A percentile compares a stretch with the other conserved stretches of the same genome.
These are phyloP conservation scores for Lactifluus volemus DNA, from an alignment of 768 basidiomycete genomes.

Conservation along the genomic window DNA sequence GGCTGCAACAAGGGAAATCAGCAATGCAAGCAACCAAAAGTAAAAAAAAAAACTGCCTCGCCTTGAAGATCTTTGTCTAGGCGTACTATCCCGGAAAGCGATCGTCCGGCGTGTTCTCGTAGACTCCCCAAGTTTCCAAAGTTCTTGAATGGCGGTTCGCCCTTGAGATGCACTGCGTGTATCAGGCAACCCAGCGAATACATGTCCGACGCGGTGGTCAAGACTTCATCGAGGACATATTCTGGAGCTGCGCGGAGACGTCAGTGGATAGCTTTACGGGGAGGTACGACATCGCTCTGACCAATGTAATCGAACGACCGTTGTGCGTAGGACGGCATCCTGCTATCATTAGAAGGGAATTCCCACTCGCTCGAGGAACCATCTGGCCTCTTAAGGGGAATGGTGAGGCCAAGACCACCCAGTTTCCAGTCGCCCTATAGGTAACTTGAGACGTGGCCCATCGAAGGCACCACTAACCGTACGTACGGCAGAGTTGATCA, in stretches of 20 bases:
- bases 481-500: conserved; percentile 82
- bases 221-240: conserved; percentile 83
- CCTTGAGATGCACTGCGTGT: conserved; percentile 86
- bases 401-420: conserved; percentile 80
- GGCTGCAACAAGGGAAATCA: conserved; percentile 33
- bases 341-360: conserved; percentile 80
- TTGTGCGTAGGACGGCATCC: conserved; percentile 74
- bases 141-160: conserved; percentile 79
- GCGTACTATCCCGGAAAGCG: conserved; percentile 51
- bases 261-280: background rate
- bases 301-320: conserved; percentile 94
- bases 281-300: conserved; percentile 27
- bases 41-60: conserved; percentile 23
- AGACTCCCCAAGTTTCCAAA: conserved; percentile 65
- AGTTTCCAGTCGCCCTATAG: conserved; percentile 96
- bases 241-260: conserved; percentile 64
- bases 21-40: background rate
- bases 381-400: conserved; percentile 57
- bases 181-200: conserved; percentile 87
- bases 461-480: background rate
- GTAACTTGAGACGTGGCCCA: conserved; percentile 4
- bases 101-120: conserved; percentile 59
- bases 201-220: conserved; percentile 86
- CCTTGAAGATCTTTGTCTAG: conserved; percentile 71
- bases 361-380: conserved; percentile 80